Evolutionary conservation across 2,329 filamentous ascomycete genomes (phyloP), one percentile per base, ranked within the genome.

Genomic region (Madurella mycetomatis): DNA sequence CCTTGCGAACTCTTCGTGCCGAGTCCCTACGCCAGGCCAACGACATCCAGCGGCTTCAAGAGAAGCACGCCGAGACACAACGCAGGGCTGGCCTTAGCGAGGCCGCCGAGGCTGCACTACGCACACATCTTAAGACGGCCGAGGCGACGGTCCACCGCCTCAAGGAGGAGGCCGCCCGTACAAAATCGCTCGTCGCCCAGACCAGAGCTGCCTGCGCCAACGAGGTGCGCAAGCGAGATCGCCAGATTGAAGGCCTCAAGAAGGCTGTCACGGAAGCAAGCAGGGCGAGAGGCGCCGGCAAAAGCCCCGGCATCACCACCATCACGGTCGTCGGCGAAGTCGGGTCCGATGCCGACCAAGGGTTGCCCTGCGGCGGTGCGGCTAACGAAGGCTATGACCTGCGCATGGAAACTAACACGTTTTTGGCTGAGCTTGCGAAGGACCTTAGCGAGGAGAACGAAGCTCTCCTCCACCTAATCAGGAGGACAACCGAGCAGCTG

Each of bases 381-480:
- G 16, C 11, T 71, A 67, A 82, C 73, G 68, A 82, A 72, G 56
- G 79, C 71, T 82, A 92, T 70, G 88, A 84, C 62, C 73, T 97
- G 57, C 85, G 86, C 64, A 84, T 86, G 67, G 94, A 97, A 72
- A 95, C 92, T 5, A 96, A 92, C 46, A 86, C 91, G 47, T 96
- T 96, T 66, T 75, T 99, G 54, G 94, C 92, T 0, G 85, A 88
- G 65, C 74, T 96, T 55, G 92, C 90, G 31, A 87, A 88, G 67
- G 84, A 83, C 40, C 74, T 97, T 54, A 94, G 90, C 65, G 90
- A 95, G 61, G 94, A 99, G 70, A 99, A 99, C 65, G 92, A 96
- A 66, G 81, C 82, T 5, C 72, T 97, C 12, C 83, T 95, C 39
- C 76, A 76, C 1, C 76, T 96, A 31, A 79, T 95, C 48, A 78